Evolutionary conservation across 306 rosid genomes (phyloP), one percentile per base, ranked within the genome.

Genomic region (Citrullus mucosospermus): DNA sequence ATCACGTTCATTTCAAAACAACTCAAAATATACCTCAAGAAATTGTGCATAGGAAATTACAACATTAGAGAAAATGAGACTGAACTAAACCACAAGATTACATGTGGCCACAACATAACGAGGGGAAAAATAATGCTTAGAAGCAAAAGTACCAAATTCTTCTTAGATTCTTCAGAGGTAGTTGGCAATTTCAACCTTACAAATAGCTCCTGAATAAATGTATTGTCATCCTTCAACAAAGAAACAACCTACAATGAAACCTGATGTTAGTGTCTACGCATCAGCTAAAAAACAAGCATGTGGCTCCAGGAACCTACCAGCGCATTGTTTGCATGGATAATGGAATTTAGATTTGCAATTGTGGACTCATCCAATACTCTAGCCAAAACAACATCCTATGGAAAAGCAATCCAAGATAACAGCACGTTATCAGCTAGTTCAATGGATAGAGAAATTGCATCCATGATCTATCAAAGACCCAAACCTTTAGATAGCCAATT

Each of bases 161-260:
- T 94, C 84, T 92, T 92, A 17, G 97, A 90, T 77, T 89, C 98
- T 77, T 76, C 87, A 17, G 95, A 83, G 20, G 89, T 92, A 44
- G 96, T 78, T 55, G 92, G 85, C 18, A 84, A 91, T 83, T 88
- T 88, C 85, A 94, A 80, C 87, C 88, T 92, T 82, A 90, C 88
- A 81, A 94, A 94, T 83, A 94, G 87, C 85, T 94, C 98, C 83
- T 92, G 98, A 84, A 94, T 92, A 88, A 94, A 94, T 63, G 91
- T 85, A 75, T 67, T 88, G 81, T 94, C 98, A 22, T 94, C 97
- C 88, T 94, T 94, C 71, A 94, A 82, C 86, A 87, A 80, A 79
- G 98, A 92, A 83, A 92, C 88, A 82, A 94, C 96, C 98, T 94
- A 82, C 81, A 84, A 58, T 32, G 70, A 20, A 82, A 82, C 69